Conservation (phyloP, 2,329 filamentous ascomycete species). For the Colletotrichum navitas region DNA sequence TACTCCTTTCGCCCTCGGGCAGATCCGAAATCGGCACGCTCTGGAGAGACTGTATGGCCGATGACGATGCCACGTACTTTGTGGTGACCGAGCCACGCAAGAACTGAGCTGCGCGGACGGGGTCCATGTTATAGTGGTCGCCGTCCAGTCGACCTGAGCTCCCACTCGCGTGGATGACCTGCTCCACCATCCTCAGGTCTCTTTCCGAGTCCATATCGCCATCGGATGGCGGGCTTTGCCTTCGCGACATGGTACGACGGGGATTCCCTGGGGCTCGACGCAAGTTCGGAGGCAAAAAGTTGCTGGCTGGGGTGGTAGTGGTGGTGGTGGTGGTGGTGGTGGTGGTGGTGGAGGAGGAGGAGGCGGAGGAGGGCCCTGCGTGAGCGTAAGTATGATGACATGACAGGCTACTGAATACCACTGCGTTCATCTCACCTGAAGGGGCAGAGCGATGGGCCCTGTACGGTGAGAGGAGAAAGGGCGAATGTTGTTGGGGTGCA, state of each 20-base stretch:
- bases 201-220: conserved; percentile 21
- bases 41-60: conserved; percentile 60
- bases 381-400: conserved; percentile 1
- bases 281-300: conserved; percentile 12
- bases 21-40: conserved; percentile 60
- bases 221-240: conserved; percentile 31
- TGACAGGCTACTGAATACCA: background rate
- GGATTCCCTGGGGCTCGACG: conserved; percentile 12
- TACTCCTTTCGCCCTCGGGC: conserved; percentile 62
- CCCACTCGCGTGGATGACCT: conserved; percentile 14
- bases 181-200: conserved; percentile 41
- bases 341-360: background rate
- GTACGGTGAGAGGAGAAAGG: conserved; percentile 16
- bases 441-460: conserved; percentile 5
- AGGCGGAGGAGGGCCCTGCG: conserved; percentile 9
- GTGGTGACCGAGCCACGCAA: conserved; percentile 58
- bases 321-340: conserved; percentile 9
- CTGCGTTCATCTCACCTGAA: conserved; percentile 15
- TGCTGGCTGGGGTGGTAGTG: conserved; percentile 11
- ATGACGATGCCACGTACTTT: conserved; percentile 62
- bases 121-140: conserved; percentile 44
- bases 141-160: conserved; percentile 1
- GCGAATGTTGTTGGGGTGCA: conserved; percentile 11
- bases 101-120: conserved; percentile 58
- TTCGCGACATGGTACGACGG: conserved; percentile 27